Evolutionary conservation across 148 eudicot genomes (phyloP).

Genomic region (Rhododendron griersonianum): DNA sequence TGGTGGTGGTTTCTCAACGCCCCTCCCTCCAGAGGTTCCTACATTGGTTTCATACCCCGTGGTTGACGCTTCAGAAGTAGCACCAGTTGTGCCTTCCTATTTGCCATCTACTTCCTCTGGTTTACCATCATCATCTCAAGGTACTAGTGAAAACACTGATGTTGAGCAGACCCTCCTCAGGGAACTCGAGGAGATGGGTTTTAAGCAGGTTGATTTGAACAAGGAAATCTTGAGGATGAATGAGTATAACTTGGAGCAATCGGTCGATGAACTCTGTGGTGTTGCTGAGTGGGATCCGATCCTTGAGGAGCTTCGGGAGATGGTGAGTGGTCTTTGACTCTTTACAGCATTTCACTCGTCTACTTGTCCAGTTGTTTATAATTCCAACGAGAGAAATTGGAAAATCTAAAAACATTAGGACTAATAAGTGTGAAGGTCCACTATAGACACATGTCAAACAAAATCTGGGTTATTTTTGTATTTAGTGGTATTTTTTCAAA

Average conservation of each 20-base stretch:
- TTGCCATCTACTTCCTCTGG: constrained; percentile 6
- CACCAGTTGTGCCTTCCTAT: constrained; percentile 5
- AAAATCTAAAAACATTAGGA: neutral
- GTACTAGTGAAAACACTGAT: constrained; percentile 15
- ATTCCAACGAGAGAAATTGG: neutral
- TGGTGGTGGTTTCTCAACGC: constrained; percentile 7
- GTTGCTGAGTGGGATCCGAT: constrained; percentile 67
- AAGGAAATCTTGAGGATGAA: constrained; percentile 54
- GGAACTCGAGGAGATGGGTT: constrained; percentile 72
- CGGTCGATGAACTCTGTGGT: constrained; percentile 66
- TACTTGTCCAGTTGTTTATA: neutral
- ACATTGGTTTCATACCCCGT: constrained; percentile 27
- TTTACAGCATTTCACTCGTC: neutral
- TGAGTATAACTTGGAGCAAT: constrained; percentile 48
- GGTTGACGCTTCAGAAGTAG: constrained; percentile 24
- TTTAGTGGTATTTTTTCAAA: neutral
- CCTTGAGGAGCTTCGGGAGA: constrained; percentile 74
- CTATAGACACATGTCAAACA: neutral
- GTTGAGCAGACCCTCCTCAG: constrained; percentile 42
- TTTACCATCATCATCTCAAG: constrained; percentile 12
- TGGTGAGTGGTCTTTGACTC: constrained; percentile 45
- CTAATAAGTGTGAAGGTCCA: neutral
- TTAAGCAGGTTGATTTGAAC: constrained; percentile 52
- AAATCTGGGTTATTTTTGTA: neutral
- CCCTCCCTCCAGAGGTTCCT: constrained; percentile 12